Evolutionary conservation across 805 yeast species (phyloP).

Genomic region (Brettanomyces custersianus): DNA sequence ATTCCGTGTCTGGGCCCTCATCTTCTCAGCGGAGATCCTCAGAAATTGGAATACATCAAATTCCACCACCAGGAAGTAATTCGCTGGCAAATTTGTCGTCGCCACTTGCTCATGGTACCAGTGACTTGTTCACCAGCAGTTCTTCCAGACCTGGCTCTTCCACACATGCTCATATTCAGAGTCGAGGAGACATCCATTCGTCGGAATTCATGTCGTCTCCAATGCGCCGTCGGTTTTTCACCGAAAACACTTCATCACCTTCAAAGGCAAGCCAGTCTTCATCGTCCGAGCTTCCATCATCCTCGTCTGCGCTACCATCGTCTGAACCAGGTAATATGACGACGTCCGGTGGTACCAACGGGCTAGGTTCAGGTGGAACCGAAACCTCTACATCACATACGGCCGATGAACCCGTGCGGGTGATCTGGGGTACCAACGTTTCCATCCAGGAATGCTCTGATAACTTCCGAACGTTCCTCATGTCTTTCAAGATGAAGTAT

Average conservation of each 20-base stretch:
- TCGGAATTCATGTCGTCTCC: slow-evolving; percentile 66
- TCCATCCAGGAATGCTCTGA: slow-evolving; percentile 82
- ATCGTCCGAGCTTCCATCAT: slow-evolving; percentile 7
- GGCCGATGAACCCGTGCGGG: slow-evolving; percentile 70
- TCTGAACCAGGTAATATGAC: slow-evolving; percentile 10
- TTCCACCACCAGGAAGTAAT: slow-evolving; percentile 10
- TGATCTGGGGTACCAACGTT: slow-evolving; percentile 98
- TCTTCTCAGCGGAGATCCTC: slow-evolving; percentile 8
- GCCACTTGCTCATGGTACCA: slow-evolving; percentile 42
- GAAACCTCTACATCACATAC: slow-evolving; percentile 21
- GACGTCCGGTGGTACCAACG: not conserved
- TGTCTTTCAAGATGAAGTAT: slow-evolving; percentile 73
- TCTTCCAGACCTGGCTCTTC: slow-evolving; percentile 34
- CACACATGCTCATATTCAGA: slow-evolving; percentile 36
- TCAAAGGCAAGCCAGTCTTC: slow-evolving; percentile 11
- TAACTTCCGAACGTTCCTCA: slow-evolving; percentile 71
- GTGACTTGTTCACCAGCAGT: slow-evolving; percentile 23
- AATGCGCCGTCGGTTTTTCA: slow-evolving; percentile 50
- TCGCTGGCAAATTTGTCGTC: slow-evolving; percentile 27
- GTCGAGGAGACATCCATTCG: slow-evolving; percentile 73
- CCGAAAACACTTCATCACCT: slow-evolving; percentile 24
- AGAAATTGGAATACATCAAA: too few species aligned
- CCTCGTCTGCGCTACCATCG: slow-evolving; percentile 15
- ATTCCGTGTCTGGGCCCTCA: slow-evolving; percentile 8
- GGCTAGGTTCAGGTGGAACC: slow-evolving; percentile 13